Conservation (phyloP, 176 grass and related monocot genomes). For the Elaeis guineensis region DNA sequence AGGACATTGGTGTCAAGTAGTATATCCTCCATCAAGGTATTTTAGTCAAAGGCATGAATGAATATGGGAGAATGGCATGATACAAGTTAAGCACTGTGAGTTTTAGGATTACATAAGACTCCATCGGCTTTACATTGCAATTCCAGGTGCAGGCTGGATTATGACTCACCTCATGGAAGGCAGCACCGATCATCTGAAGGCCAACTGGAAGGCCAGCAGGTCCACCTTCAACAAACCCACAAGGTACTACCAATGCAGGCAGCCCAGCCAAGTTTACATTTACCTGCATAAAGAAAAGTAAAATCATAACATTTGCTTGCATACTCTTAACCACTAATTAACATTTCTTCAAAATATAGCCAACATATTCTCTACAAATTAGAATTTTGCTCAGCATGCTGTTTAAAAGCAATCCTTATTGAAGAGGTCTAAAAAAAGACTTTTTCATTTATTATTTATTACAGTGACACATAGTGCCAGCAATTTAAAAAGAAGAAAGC, state of each 20-base stretch:
- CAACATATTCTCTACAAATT: background rate
- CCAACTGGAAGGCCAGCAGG: slow-evolving; percentile 67
- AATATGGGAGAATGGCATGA: too few relatives aligned
- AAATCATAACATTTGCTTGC: background rate
- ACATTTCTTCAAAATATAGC: background rate
- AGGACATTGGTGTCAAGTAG: too few relatives aligned
- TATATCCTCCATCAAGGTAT: too few relatives aligned
- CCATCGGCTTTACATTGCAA: slow-evolving; percentile 6
- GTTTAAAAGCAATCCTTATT: too few relatives aligned
- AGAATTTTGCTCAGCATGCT: background rate
- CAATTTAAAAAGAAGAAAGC: too few relatives aligned
- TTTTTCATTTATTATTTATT: too few relatives aligned
- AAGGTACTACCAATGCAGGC: slow-evolving; percentile 79
- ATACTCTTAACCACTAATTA: background rate
- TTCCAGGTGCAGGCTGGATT: too few relatives aligned
- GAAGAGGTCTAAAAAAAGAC: too few relatives aligned
- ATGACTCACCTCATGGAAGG: slow-evolving; percentile 63
- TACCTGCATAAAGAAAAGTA: slow-evolving; percentile 39
- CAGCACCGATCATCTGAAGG: slow-evolving; percentile 77
- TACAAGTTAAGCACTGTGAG: too few relatives aligned
- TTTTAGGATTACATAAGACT: slow-evolving; percentile 11
- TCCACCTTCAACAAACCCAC: slow-evolving; percentile 49
- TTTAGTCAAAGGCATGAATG: too few relatives aligned
- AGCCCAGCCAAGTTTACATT: slow-evolving; percentile 92
- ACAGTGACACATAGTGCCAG: too few relatives aligned